phyloP scores from a whole-genome alignment of 148 eudicot genomes.

The Dianthus caryophyllus region DNA sequence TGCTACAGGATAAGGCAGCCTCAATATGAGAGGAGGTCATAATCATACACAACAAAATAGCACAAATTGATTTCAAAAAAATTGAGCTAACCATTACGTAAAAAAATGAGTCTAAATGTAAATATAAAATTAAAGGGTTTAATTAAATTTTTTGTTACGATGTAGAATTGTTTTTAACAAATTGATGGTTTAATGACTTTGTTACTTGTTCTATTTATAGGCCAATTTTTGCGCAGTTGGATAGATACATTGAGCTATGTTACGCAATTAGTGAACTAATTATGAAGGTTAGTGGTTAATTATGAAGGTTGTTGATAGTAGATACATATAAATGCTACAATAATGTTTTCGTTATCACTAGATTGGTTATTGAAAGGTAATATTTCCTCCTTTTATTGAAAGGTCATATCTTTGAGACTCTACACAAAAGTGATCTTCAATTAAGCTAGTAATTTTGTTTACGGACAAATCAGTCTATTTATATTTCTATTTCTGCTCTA shows the following conservation, averaged over 20 bases:
- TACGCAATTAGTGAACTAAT: background rate
- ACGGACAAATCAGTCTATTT: too few relatives aligned
- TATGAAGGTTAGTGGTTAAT: background rate
- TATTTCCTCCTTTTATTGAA: background rate
- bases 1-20: slow-evolving; percentile 33
- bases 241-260: background rate
- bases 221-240: background rate
- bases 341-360: background rate
- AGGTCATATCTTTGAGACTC: background rate
- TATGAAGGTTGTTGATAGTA: too few relatives aligned
- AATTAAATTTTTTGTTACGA: background rate
- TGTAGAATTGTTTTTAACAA: background rate
- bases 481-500: too few relatives aligned
- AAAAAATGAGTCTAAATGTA: background rate
- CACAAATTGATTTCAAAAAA: slow-evolving; percentile 18
- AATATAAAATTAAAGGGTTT: background rate
- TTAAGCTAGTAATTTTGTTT: too few relatives aligned
- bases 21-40: slow-evolving; percentile 30
- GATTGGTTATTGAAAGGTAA: slow-evolving; percentile 11
- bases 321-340: slow-evolving; percentile 8
- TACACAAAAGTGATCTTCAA: background rate
- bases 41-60: slow-evolving; percentile 33
- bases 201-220: slow-evolving; percentile 16
- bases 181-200: background rate
- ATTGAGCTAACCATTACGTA: slow-evolving; percentile 25